Evolutionary conservation across 176 grass and related monocot species (phyloP).

Genomic region (Carex pumila): DNA sequence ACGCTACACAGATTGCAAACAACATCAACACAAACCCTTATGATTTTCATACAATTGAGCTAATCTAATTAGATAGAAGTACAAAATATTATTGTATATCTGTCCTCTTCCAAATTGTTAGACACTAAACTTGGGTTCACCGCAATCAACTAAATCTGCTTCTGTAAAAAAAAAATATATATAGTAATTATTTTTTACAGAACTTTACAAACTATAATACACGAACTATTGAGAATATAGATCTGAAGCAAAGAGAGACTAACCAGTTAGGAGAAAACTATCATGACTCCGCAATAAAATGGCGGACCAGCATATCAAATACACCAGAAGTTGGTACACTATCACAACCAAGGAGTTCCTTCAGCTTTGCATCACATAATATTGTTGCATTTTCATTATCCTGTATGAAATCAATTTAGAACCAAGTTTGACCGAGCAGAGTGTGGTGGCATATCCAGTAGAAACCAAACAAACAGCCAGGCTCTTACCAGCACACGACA

Average conservation of each 20-base stretch:
- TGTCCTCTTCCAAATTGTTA: slow-evolving; percentile 6
- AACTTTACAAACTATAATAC: not conserved
- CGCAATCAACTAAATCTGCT: slow-evolving; percentile 7
- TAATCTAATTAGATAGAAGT: slow-evolving; percentile 25
- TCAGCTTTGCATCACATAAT: slow-evolving; percentile 83
- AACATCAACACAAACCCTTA: not conserved
- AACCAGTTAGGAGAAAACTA: slow-evolving; percentile 64
- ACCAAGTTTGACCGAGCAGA: not conserved
- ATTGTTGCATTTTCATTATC: slow-evolving; percentile 49
- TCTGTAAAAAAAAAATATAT: not conserved
- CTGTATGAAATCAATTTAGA: slow-evolving; percentile 36
- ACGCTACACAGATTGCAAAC: slow-evolving; percentile 2
- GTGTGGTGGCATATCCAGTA: not conserved
- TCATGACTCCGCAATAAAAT: slow-evolving; percentile 70
- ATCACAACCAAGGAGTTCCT: slow-evolving; percentile 76
- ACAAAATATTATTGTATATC: slow-evolving; percentile 19
- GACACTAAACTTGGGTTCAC: not conserved
- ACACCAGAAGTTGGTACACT: slow-evolving; percentile 55
- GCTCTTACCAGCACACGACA: not conserved
- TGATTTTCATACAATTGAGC: slow-evolving; percentile 24
- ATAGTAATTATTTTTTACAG: not conserved
- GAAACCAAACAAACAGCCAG: not conserved
- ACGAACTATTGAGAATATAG: not conserved
- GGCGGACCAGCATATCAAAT: slow-evolving; percentile 57
- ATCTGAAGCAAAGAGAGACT: not conserved